Conservation (phyloP, 2,329 filamentous ascomycete genomes). For the Apiospora malaysiana region DNA sequence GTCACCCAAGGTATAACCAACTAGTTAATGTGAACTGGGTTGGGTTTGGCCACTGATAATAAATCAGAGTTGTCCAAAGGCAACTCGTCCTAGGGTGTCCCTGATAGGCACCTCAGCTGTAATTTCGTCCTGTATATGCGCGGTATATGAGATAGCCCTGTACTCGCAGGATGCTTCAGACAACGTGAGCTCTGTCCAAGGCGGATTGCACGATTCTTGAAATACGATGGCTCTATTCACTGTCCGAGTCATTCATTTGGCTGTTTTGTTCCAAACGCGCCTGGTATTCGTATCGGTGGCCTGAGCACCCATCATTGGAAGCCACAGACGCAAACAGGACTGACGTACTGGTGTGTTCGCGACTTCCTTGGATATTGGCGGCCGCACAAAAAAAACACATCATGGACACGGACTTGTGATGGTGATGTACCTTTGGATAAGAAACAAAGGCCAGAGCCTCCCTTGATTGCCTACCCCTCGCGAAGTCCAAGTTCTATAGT, state of each 20-base stretch:
- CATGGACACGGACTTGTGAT: too few species aligned
- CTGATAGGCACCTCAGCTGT: not conserved
- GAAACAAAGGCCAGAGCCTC: too few species aligned
- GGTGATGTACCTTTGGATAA: too few species aligned
- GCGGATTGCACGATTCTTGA: not conserved
- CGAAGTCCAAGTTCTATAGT: not conserved
- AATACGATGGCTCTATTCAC: not conserved
- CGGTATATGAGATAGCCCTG: not conserved
- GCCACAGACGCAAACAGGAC: not conserved
- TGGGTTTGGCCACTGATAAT: not conserved
- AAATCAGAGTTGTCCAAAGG: not conserved
- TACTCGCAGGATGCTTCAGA: not conserved
- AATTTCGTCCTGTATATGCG: not conserved
- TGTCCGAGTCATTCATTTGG: not conserved
- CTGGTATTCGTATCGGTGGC: not conserved
- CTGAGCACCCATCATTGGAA: not conserved
- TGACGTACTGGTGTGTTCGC: not conserved
- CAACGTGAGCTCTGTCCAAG: not conserved
- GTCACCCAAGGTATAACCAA: not conserved
- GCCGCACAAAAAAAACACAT: too few species aligned
- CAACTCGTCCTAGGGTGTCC: not conserved
- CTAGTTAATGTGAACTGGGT: not conserved
- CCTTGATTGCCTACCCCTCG: too few species aligned
- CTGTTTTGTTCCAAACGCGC: not conserved
- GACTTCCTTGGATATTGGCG: too few species aligned